These are phyloP conservation scores for Trametes pubescens DNA, from an alignment of 1,284 basidiomycete species.

Conservation along the genomic window DNA sequence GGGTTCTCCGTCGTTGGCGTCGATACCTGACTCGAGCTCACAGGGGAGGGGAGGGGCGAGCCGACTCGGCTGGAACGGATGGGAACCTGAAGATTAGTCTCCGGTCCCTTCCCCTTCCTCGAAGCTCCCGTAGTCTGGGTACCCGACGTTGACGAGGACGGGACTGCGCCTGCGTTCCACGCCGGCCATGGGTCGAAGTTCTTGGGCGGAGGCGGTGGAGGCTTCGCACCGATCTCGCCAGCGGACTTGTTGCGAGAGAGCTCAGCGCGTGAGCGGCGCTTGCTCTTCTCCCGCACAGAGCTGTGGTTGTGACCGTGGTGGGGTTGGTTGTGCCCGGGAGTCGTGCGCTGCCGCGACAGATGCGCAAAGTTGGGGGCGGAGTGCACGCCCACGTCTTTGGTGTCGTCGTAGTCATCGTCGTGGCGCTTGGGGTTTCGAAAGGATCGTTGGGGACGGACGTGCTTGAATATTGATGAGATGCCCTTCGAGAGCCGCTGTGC, in stretches of 20 bases:
- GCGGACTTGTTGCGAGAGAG: constrained; percentile 38
- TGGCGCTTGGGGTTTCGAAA: constrained; percentile 42
- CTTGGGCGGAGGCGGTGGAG: constrained; percentile 18
- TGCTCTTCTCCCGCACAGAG: constrained; percentile 37
- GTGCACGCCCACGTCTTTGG: constrained; percentile 42
- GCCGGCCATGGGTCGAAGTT: constrained; percentile 30
- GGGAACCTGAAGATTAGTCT: constrained; percentile 34
- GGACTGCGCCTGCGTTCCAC: constrained; percentile 21
- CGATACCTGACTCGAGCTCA: constrained; percentile 30
- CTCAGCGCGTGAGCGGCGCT: constrained; percentile 31
- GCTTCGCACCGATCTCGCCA: constrained; percentile 33
- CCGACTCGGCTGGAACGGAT: constrained; percentile 24
- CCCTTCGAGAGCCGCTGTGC: constrained; percentile 44
- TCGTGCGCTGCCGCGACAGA: constrained; percentile 31
- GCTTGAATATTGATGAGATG: constrained; percentile 52
- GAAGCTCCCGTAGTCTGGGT: constrained; percentile 30
- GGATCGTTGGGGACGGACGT: constrained; percentile 49
- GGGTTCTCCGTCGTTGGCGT: constrained; percentile 33
- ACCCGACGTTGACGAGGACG: constrained; percentile 9
- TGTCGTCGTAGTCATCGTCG: constrained; percentile 39
- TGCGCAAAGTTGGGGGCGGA: constrained; percentile 38
- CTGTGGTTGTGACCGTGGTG: constrained; percentile 6
- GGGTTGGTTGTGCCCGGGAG: constrained; percentile 21
- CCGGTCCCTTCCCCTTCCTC: constrained; percentile 28
- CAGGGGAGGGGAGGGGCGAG: constrained; percentile 36